Base-by-base conservation (phyloP, 2,329 filamentous ascomycete species). In the Apiospora phragmitis region DNA sequence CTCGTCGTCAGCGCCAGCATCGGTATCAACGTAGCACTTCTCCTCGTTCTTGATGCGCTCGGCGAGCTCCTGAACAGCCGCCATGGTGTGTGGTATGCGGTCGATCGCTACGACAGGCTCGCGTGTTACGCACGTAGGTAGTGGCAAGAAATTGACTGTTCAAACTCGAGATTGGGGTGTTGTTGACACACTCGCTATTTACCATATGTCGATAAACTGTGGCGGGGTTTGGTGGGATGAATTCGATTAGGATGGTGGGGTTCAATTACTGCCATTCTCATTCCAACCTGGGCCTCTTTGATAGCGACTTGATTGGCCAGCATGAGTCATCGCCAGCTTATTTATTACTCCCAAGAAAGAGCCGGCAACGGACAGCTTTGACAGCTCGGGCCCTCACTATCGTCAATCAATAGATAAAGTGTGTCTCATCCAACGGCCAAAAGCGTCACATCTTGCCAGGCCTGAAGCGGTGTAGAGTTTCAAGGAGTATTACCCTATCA, bases 21-120 rank as follows among this genome's bases (percentile, higher is more conserved):
- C 92, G 79, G 94, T 92, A 85, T 97, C 94, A 79, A 97, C 88
- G 84, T 95, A 94, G 81, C 93, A 87, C 70, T 81, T 84, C 21
- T 81, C 79, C 77, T 80, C 80, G 75, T 80, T 78, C 80, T 85
- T 87, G 76, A 82, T 79, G 78, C 86, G 83, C 73, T 87, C 83
- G 75, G 85, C 85, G 76, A 88, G 82, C 72, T 87, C 85, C 77
- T 86, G 83, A 55, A 84, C 76, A 71, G 82, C 80, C 68, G 83
- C 79, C 83, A 85, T 85, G 72, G 69, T 79, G 71, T 41, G n/a
- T 59, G 51, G 26, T 59, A 16, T 9, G 49, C 14, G 51, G 16
- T 59, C 59, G 71, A 55, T 62, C 21, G n/a, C 68, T 38, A 29
- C n/a, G 24, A 42, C 49, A 65, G 55, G 49, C 35, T 65, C 45